Conservation (phyloP, 2,329 filamentous ascomycete genomes). For the Pezicula carpinea region DNA sequence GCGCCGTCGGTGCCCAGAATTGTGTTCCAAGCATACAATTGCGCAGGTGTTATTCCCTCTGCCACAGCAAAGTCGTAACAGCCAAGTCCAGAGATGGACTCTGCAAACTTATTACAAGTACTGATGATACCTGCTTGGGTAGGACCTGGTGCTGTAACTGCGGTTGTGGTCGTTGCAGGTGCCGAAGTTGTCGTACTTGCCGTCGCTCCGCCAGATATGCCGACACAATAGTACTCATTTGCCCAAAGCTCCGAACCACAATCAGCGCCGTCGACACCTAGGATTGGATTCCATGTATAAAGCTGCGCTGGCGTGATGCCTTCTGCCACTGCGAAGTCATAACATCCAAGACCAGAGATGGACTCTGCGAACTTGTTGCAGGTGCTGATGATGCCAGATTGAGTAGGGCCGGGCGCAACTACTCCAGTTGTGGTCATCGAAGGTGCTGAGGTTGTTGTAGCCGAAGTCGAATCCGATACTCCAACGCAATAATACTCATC, state of each 20-base stretch:
- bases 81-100: constrained; percentile 12
- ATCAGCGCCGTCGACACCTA: too few relatives aligned
- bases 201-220: not conserved
- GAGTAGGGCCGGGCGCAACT: constrained; percentile 8
- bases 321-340: constrained; percentile 6
- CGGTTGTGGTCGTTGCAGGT: not conserved
- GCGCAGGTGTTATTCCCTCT: constrained; percentile 10
- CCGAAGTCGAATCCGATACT: not conserved
- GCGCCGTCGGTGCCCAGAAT: too few relatives aligned
- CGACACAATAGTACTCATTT: too few relatives aligned
- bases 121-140: constrained; percentile 13
- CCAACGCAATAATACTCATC: too few relatives aligned
- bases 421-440: constrained; percentile 1
- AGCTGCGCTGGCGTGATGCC: constrained; percentile 10
- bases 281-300: too few relatives aligned
- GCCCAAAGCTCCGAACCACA: too few relatives aligned
- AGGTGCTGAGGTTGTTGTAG: constrained; percentile 1
- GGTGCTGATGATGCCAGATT: constrained; percentile 13
- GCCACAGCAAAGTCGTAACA: constrained; percentile 12
- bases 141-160: constrained; percentile 9
- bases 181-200: constrained; percentile 4
- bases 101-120: constrained; percentile 20
- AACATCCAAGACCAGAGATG: constrained; percentile 12
- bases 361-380: constrained; percentile 22
- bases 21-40: too few relatives aligned